Evolutionary conservation across 208 protist species (phyloP), one percentile per base, ranked within the genome.

Genomic region (Acanthamoeba healyi): DNA sequence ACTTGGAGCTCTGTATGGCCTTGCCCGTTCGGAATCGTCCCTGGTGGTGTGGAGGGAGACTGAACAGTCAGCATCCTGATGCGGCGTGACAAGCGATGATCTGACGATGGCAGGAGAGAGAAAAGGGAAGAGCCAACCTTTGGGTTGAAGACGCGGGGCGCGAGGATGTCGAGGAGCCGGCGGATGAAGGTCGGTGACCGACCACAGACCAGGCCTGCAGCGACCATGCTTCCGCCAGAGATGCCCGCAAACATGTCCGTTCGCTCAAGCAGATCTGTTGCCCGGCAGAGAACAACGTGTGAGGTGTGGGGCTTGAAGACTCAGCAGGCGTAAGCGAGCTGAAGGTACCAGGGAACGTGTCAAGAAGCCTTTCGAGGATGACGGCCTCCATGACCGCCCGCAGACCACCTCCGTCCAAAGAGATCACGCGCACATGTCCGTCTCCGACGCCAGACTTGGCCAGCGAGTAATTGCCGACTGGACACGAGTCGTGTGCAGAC

Each of bases 211-310:
- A 91, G 58, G 9, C 84, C 84, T 7, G 36, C 51, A 56, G 84
- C 84, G 10, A 91, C 49, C 84, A 91, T 91, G 58, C 84, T 91
- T 19, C 84, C 84, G 36, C 56, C 84, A 38, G 54, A 72, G 32
- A 91, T 91, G 26, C 84, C 84, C n/a, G 84, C 84, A 36, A 91
- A 91, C 56, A 91, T 65, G 36, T 91, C 84, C 56, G 56, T 74
- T 29, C 84, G 84, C 58, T 91, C 56, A 15, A 91, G 24, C 36
- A 91, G 84, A 34, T 91, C 84, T 65, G 36, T 44, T 2, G 5
- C 34, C 6, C 7, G 26, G 1, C n/a, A 6, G 1, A 12, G 0
- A 1, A 14, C 9, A 9, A 17, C 49, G 49, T 24, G 15, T 2
- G 24, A 65, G 9, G 14, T 29, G n/a, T 14, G 29, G 65, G 10